Conservation (phyloP, 1,284 basidiomycete genomes). For the Trametes hirsuta region DNA sequence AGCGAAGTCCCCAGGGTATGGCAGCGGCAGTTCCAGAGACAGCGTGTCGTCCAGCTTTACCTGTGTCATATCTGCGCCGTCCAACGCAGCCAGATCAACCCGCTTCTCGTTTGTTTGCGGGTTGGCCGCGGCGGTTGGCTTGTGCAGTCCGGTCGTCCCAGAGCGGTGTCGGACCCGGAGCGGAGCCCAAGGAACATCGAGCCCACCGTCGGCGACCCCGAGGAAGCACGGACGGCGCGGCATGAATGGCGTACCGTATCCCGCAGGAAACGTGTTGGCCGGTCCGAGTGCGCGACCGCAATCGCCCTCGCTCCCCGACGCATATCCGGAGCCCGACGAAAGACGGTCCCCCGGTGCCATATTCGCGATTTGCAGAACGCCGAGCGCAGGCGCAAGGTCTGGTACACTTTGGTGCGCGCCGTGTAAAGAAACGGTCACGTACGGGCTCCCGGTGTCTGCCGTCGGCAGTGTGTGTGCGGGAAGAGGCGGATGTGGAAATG, state of each 20-base stretch:
- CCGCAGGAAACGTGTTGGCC: slow-evolving; percentile 10
- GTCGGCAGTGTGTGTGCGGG: slow-evolving; percentile 24
- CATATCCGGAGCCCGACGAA: slow-evolving; percentile 24
- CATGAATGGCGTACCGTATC: slow-evolving; percentile 30
- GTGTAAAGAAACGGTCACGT: slow-evolving; percentile 27
- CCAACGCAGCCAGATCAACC: too few species aligned
- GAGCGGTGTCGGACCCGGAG: slow-evolving; percentile 11
- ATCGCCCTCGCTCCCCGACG: slow-evolving; percentile 31
- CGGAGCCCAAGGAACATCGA: slow-evolving; percentile 30
- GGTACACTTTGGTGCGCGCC: slow-evolving; percentile 30
- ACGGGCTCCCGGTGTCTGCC: slow-evolving; percentile 25
- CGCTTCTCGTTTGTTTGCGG: too few species aligned
- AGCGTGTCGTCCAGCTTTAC: neutral
- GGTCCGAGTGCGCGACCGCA: slow-evolving; percentile 33
- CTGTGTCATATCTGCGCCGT: neutral
- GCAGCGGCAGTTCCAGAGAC: slow-evolving; percentile 14
- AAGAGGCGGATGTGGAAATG: slow-evolving; percentile 17
- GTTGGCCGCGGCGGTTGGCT: too few species aligned
- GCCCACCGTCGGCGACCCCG: slow-evolving; percentile 24
- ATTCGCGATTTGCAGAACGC: slow-evolving; percentile 44
- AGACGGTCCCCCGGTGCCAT: slow-evolving; percentile 44
- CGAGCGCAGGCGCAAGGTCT: slow-evolving; percentile 40
- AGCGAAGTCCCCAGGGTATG: slow-evolving; percentile 25
- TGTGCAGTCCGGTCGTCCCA: neutral
- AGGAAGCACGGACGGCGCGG: slow-evolving; percentile 28